Percentiles rank a stretch among this genome's conserved stretches.
Conservation (phyloP, 352 stramenopile genomes). For the Pythium aphanidermatum region DNA sequence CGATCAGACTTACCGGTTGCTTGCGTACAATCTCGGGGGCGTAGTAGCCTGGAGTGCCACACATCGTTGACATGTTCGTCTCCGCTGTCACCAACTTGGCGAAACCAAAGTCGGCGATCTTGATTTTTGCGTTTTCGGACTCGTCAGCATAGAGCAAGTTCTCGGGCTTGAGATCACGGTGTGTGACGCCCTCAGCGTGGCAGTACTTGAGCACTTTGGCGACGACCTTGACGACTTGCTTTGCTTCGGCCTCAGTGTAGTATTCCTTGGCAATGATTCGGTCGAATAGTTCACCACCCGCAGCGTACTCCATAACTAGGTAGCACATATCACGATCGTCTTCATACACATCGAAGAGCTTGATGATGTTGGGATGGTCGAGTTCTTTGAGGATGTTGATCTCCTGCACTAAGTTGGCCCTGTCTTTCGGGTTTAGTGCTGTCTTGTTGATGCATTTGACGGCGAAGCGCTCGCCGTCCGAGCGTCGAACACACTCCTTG, state of each 20-base stretch:
- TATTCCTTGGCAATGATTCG: constrained; percentile 90
- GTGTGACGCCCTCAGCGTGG: constrained; percentile 85
- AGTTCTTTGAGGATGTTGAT: constrained; percentile 82
- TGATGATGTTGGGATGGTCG: constrained; percentile 87
- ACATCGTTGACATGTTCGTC: constrained; percentile 86
- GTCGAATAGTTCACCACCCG: constrained; percentile 91
- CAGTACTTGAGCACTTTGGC: constrained; percentile 85
- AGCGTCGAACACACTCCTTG: constrained; percentile 56
- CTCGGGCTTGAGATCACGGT: constrained; percentile 97
- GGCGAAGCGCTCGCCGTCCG: constrained; percentile 48
- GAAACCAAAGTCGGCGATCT: constrained; percentile 92
- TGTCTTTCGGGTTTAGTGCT: constrained; percentile 72
- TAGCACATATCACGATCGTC: constrained; percentile 69
- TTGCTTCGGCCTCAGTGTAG: constrained; percentile 87
- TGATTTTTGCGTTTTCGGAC: constrained; percentile 87
- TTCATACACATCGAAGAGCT: constrained; percentile 81
- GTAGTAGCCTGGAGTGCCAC: constrained; percentile 94
- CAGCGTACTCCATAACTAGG: constrained; percentile 87
- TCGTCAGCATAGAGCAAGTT: constrained; percentile 91
- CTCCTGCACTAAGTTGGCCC: constrained; percentile 72
- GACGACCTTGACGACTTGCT: constrained; percentile 79
- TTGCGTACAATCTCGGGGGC: constrained; percentile 95
- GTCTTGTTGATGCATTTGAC: constrained; percentile 86
- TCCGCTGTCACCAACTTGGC: constrained; percentile 76
- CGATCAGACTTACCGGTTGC: constrained; percentile 45